Evolutionary conservation across 768 basidiomycete genomes (phyloP).

Genomic region (Amanita inopinata): DNA sequence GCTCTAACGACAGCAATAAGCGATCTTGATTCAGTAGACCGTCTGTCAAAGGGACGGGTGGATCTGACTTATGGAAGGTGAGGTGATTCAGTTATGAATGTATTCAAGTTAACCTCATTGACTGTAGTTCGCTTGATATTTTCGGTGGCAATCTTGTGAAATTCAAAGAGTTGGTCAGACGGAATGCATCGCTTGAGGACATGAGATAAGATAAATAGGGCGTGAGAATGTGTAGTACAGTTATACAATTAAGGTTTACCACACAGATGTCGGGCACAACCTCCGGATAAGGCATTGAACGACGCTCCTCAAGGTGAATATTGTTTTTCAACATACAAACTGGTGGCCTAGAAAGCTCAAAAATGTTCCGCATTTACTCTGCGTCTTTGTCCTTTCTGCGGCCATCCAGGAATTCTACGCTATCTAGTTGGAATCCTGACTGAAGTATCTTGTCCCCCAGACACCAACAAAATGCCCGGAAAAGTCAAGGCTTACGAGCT

Average conservation of each 20-base stretch:
- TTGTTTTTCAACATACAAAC: constrained; percentile 2
- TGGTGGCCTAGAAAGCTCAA: not conserved
- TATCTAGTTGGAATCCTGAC: constrained; percentile 5
- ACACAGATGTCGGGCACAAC: constrained; percentile 22
- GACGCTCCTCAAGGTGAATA: constrained; percentile 36
- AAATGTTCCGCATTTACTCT: not conserved
- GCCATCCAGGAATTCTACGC: not conserved
- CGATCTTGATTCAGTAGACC: constrained; percentile 75
- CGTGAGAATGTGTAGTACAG: constrained; percentile 33
- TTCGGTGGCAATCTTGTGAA: constrained; percentile 40
- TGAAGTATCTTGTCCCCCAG: constrained; percentile 13
- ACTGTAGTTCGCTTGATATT: constrained; percentile 42
- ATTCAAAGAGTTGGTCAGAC: constrained; percentile 12
- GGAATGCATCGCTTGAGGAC: constrained; percentile 20
- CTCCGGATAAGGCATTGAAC: constrained; percentile 24
- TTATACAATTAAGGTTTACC: constrained; percentile 36
- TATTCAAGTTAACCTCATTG: not conserved
- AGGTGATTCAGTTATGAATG: not conserved
- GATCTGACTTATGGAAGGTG: constrained; percentile 84
- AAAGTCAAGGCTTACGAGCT: constrained; percentile 97
- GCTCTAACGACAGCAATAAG: constrained; percentile 43
- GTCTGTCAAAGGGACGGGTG: constrained; percentile 73
- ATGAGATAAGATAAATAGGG: constrained; percentile 20
- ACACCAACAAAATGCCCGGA: constrained; percentile 60
- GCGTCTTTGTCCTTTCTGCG: not conserved